phyloP scores from a whole-genome alignment of 2,329 filamentous ascomycete genomes.

The Penicillium sp. region DNA sequence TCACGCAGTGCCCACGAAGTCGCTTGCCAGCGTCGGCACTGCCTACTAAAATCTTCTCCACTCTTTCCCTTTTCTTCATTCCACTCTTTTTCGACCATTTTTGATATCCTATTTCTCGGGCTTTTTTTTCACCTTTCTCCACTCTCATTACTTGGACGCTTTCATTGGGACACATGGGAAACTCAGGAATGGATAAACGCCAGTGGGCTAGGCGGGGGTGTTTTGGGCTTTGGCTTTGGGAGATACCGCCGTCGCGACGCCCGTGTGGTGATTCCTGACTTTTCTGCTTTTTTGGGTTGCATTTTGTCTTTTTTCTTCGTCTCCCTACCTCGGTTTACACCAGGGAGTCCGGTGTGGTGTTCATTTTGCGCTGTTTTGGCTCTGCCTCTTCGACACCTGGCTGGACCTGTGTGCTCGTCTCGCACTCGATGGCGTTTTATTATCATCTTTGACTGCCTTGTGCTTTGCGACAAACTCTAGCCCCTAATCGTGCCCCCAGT shows the following conservation, averaged over 20 bases:
- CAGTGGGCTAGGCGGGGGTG: conserved; percentile 38
- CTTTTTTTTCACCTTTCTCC: conserved; percentile 24
- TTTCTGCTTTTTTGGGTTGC: conserved; percentile 28
- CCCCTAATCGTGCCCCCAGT: conserved; percentile 39
- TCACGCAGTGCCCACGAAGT: conserved; percentile 47
- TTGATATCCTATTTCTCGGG: conserved; percentile 21
- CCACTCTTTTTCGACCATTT: conserved; percentile 29
- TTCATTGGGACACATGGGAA: conserved; percentile 46
- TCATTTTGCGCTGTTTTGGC: conserved; percentile 36
- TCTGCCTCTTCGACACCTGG: conserved; percentile 45
- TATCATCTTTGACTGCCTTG: conserved; percentile 26
- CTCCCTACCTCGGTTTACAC: conserved; percentile 38
- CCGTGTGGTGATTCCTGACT: conserved; percentile 37
- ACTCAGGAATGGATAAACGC: conserved; percentile 38
- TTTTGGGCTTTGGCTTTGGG: conserved; percentile 33
- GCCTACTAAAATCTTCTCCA: conserved; percentile 38
- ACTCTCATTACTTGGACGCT: conserved; percentile 38
- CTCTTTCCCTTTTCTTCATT: conserved; percentile 26
- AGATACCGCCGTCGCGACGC: conserved; percentile 34
- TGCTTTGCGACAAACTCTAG: conserved; percentile 22
- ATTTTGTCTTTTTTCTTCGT: conserved; percentile 20
- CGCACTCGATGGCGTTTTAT: conserved; percentile 44
- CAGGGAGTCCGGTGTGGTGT: conserved; percentile 50
- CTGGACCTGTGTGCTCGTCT: conserved; percentile 51
- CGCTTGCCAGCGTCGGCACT: conserved; percentile 46